Base-by-base conservation (phyloP, 1,284 basidiomycete genomes). In the Hemileia vastatrix region DNA sequence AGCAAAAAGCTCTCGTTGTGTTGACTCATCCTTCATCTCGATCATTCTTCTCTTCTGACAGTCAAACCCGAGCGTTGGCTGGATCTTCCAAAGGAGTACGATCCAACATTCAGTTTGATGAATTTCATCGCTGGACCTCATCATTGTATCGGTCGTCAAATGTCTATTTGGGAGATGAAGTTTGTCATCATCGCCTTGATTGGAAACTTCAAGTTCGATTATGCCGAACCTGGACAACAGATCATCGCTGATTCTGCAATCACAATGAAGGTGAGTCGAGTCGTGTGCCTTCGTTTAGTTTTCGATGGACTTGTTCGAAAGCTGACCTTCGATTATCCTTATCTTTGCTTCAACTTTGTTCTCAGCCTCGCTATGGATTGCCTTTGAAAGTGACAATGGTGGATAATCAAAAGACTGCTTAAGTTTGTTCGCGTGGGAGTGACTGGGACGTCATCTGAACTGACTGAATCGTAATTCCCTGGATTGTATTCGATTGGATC, bases 61-160 rank as follows among this genome's bases (percentile, higher is more conserved):
- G 21, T 68, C 65, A 68, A 66, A 21, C 70, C 70, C 5, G 69
- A 71, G 31, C 54, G 70, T 8, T 72, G 69, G 69, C 63, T 67
- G 54, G 57, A 68, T 45, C 45, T 72, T 18, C 67, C 69, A 2
- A 68, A 70, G 43, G 67, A 67, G 40, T 54, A 71, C 67, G 66
- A 71, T 49, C 48, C 62, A 5, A 66, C 65, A 3, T 66, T 70
- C 40, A 66, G 64, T 15, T 64, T 71, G 61, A 62, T 70, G 32
- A 69, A 68, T 21, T 72, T 72, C 45, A 68, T 71, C 43, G 66
- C 70, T 3, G 70, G 70, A 27, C 64, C 69, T 3, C 70, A 72
- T 52, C 64, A 65, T 33, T 72, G 70, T 58, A 71, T 71, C 49
- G 70, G 70, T 18, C 55, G 66, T 9, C 67, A 66, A 9, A 72